Evolutionary conservation across 2,329 filamentous ascomycete genomes (phyloP), one percentile per base, ranked within the genome.

Genomic region (Colletotrichum cuscutae): DNA sequence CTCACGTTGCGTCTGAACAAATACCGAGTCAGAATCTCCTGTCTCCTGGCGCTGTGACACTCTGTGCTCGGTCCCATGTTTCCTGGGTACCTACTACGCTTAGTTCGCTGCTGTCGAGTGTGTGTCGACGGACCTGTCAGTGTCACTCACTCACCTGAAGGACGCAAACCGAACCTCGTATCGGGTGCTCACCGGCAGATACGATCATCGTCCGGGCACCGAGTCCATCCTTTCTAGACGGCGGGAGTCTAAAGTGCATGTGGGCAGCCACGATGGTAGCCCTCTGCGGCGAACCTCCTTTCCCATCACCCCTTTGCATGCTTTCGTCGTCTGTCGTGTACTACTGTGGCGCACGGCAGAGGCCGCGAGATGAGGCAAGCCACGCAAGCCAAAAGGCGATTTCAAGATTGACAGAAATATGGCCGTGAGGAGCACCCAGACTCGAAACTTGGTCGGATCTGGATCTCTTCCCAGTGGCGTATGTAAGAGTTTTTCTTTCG

Each of bases 331-430:
- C 15, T 42, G 15, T 22, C 24, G 52, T 24, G 22, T 28, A 49
- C 19, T 15, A 42, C 42, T 22, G 65, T 63, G 53, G 69, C 59
- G 42, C 30, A 69, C 65, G 69, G 65, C 65, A 69, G 53, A 69
- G 59, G 65, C 52, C 53, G 26, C 66, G 69, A 72, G 52, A 69
- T n/a, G 53, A 42, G n/a, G 15, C 13, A 30, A 37, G 53, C 58
- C 69, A 59, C 26, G 58, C 37, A 57, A 37, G n/a, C 46, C 54
- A 22, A 54, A 35, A 1, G 32, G 15, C 15, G 26, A 19, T 35
- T 49, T 32, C 30, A 15, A 42, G 9, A 30, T 49, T 22, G 19
- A 49, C 42, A n/a, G 42, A 49, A 12, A 11, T 49, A n/a, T n/a
- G 42, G 19, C 22, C 42, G 19, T 9, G 19, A 37, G 56, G 32